These are phyloP conservation scores for Hyaloscypha bicolor DNA, from an alignment of 495 filamentous ascomycete species.

Conservation along the genomic window DNA sequence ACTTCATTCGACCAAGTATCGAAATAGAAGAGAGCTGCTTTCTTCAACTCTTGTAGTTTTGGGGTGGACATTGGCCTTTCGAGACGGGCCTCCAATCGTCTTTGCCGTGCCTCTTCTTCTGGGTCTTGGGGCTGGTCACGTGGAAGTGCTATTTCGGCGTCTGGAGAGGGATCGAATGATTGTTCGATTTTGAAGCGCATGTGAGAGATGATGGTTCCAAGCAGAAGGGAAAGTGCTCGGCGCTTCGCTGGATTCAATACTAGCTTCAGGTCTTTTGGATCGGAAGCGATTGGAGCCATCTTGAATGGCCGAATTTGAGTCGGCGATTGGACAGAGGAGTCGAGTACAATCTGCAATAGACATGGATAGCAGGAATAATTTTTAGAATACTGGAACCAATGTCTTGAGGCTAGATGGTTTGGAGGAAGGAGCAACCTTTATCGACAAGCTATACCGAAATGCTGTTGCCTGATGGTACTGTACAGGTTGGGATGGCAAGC, in stretches of 20 bases:
- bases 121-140: background rate
- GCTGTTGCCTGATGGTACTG: background rate
- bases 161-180: constrained; percentile 23
- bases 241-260: constrained; percentile 29
- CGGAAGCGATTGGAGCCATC: constrained; percentile 28
- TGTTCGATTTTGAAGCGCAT: constrained; percentile 29
- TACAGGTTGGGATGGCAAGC: background rate
- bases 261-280: constrained; percentile 30
- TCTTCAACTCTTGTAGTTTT: constrained; percentile 22
- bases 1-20: constrained; percentile 28
- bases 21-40: constrained; percentile 27
- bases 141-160: background rate
- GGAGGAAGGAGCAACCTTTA: background rate
- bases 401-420: background rate
- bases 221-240: constrained; percentile 19
- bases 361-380: background rate
- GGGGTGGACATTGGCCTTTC: constrained; percentile 18
- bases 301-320: background rate
- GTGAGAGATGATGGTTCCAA: constrained; percentile 23
- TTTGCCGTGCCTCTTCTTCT: constrained; percentile 19
- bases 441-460: background rate
- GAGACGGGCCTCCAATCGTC: constrained; percentile 24
- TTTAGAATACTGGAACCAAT: background rate
- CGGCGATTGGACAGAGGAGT: background rate
- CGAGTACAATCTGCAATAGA: background rate